A percentile compares a stretch with the other conserved stretches of the same genome.
Conservation (phyloP, 305 asterid genomes). For the Fraxinus floribunda region DNA sequence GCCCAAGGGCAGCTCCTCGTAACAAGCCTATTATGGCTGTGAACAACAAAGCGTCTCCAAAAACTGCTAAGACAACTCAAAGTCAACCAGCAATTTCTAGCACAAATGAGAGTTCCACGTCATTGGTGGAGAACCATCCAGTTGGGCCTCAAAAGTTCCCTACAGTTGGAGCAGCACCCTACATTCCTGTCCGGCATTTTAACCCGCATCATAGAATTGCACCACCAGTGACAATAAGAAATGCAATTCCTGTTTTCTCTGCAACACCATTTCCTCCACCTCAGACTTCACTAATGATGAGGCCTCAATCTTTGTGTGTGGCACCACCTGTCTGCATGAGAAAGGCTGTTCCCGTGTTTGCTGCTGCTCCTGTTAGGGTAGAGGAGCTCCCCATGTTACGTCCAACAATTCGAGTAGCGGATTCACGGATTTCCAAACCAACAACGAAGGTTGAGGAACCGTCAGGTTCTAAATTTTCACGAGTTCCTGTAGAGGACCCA, state of each 20-base stretch:
- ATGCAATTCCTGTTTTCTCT: constrained; percentile 77
- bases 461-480: neutral
- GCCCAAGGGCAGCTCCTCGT: constrained; percentile 42
- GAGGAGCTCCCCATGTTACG: constrained; percentile 39
- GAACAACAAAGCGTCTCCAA: constrained; percentile 20
- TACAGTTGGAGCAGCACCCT: constrained; percentile 89
- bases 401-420: constrained; percentile 1
- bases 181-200: constrained; percentile 78
- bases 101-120: constrained; percentile 26
- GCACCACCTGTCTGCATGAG: constrained; percentile 70
- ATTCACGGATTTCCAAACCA: constrained; percentile 14
- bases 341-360: constrained; percentile 58
- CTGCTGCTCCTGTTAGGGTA: constrained; percentile 55
- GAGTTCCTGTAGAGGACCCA: neutral
- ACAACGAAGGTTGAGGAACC: neutral
- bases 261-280: constrained; percentile 74
- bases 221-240: constrained; percentile 81
- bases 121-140: constrained; percentile 27
- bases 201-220: constrained; percentile 66
- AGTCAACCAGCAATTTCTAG: constrained; percentile 27
- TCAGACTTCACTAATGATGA: constrained; percentile 49
- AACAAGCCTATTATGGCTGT: constrained; percentile 27
- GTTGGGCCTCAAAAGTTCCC: constrained; percentile 58
- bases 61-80: constrained; percentile 31
- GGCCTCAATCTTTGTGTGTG: constrained; percentile 51